Base-by-base conservation (phyloP, 2,329 filamentous ascomycete genomes). In the Lachnellula hyalina region DNA sequence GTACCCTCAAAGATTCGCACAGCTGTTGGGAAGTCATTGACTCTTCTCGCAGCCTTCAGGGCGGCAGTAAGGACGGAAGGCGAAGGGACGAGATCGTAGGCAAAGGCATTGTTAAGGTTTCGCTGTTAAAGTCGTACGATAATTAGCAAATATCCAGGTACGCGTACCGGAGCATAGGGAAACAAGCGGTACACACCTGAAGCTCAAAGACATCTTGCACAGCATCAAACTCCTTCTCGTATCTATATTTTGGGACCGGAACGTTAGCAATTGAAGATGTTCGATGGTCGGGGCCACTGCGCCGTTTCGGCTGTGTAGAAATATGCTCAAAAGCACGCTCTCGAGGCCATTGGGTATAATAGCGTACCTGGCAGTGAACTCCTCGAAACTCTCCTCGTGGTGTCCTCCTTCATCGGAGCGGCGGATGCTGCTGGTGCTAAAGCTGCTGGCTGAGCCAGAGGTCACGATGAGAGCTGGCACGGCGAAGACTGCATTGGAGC, bases 151-250 rank as follows among this genome's bases (percentile, higher is more conserved):
- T 54, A 53, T 55, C 53, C 48, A 55, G 49, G 47, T 44, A 60
- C 42, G 44, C 45, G 41, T 48, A 41, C 32, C 38, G 50, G 40
- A 50, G 41, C 28, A 44, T 49, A 36, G 25, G 23, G 47, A 35
- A 45, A 32, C 32, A 49, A 44, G 48, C 19, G 45, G 41, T 55
- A 55, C 82, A 72, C 85, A 96, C 92, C 90, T 96, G 92, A 72
- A 99, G 90, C 86, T 99, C 94, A 76, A 99, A 99, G 72, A 97
- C 93, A 79, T 99, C 94, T 78, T 97, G 90, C 65, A 99, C 94
- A 71, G 78, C 77, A 62, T 99, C 93, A 72, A 99, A 99, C 79
- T 99, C 94, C 85, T 96, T 96, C 84, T 99, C 94, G 73, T 96
- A 99, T 80, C 94, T 99, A 73, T 70, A 54, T 34, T 61, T 68